These are phyloP conservation scores for Choanephora cucurbitarum DNA, from an alignment of 371 early-diverging fungal genomes.

Conservation along the genomic window DNA sequence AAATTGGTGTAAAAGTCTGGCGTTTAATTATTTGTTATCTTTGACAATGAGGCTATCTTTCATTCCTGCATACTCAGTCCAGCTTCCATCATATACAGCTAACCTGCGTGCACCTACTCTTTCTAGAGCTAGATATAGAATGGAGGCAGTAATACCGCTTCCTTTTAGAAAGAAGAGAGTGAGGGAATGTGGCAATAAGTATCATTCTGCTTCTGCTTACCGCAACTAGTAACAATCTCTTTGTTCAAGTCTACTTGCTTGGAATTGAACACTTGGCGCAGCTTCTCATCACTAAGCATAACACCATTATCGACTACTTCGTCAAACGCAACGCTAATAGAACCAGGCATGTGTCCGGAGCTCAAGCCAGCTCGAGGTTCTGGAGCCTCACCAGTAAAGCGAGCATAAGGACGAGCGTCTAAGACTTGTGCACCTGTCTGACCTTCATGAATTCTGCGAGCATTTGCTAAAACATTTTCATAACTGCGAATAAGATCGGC, in stretches of 20 bases:
- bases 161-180: conserved; percentile 26
- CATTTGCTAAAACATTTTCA: conserved; percentile 54
- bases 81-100: conserved; percentile 83
- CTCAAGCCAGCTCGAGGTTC: conserved; percentile 85
- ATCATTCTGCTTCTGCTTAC: conserved; percentile 25
- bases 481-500: conserved; percentile 57
- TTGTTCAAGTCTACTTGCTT: conserved; percentile 62
- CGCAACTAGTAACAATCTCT: conserved; percentile 68
- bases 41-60: conserved; percentile 61
- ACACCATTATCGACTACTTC: conserved; percentile 54
- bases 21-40: background rate
- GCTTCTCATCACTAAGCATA: conserved; percentile 44
- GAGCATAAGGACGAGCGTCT: conserved; percentile 78
- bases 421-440: conserved; percentile 55
- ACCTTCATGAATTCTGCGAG: conserved; percentile 31
- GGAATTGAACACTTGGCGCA: conserved; percentile 40
- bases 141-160: conserved; percentile 81
- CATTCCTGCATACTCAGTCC: conserved; percentile 80
- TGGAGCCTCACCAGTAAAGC: conserved; percentile 78
- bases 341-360: conserved; percentile 86
- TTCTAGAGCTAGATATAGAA: conserved; percentile 72
- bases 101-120: conserved; percentile 62
- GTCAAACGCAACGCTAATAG: conserved; percentile 71
- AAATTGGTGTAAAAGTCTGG: too few relatives aligned
- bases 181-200: background rate